These are phyloP conservation scores for Phaeoacremonium minimum DNA, from an alignment of 2,329 filamentous ascomycete genomes.

Conservation along the genomic window DNA sequence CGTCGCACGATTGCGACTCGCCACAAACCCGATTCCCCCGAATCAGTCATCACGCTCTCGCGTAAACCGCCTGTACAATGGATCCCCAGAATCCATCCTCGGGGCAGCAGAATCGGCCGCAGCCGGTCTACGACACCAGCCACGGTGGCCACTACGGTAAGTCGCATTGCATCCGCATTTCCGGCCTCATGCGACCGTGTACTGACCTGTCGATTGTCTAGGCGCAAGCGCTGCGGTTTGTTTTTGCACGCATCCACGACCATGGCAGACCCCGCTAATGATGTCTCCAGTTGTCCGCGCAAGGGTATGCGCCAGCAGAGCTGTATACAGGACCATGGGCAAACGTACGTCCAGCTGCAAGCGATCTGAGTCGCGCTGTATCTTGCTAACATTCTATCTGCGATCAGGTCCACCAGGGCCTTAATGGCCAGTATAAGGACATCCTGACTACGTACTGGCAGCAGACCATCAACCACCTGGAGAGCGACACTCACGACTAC, in stretches of 20 bases:
- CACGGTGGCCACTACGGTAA: conserved; percentile 77
- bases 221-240: conserved; percentile 66
- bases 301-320: conserved; percentile 87
- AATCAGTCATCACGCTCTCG: not conserved
- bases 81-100: conserved; percentile 51
- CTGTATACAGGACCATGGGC: conserved; percentile 93
- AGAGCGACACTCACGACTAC: conserved; percentile 95
- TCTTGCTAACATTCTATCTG: not conserved
- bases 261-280: not conserved
- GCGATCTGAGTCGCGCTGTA: not conserved
- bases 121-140: conserved; percentile 67
- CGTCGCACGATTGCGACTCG: too few species aligned
- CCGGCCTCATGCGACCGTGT: conserved; percentile 11
- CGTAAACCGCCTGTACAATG: conserved; percentile 32
- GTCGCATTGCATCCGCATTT: conserved; percentile 16
- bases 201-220: conserved; percentile 24
- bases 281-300: conserved; percentile 66
- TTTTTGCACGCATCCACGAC: conserved; percentile 15
- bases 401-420: conserved; percentile 74
- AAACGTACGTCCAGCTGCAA: conserved; percentile 59
- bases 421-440: conserved; percentile 89
- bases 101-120: conserved; percentile 52
- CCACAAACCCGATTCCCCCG: too few species aligned
- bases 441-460: conserved; percentile 99
- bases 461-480: conserved; percentile 92